phyloP scores from a whole-genome alignment of 2,329 filamentous ascomycete species.

The Mariannaea elegans region DNA sequence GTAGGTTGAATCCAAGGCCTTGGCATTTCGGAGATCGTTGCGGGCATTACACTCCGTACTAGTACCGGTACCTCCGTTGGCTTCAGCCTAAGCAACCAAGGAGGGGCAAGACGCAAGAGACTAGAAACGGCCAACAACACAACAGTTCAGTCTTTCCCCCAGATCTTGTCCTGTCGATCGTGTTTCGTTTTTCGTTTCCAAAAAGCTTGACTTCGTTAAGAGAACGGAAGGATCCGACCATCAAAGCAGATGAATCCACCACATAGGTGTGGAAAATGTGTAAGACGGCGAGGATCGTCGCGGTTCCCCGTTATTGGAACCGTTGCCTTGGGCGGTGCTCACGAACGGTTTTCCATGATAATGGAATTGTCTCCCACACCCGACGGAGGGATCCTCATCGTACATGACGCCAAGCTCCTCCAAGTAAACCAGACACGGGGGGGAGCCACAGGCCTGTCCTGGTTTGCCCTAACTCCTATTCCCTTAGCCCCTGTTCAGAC shows the following conservation, averaged over 20 bases:
- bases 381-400: constrained; percentile 12
- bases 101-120: neutral
- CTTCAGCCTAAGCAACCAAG: constrained; percentile 6
- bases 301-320: constrained; percentile 15
- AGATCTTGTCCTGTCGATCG: constrained; percentile 9
- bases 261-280: neutral
- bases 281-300: constrained; percentile 14
- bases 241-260: neutral
- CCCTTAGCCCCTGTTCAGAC: constrained; percentile 12
- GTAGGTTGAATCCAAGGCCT: neutral
- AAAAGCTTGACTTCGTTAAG: neutral
- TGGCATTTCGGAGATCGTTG: constrained; percentile 10
- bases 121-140: neutral
- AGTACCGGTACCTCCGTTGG: neutral
- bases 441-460: neutral
- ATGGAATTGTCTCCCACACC: constrained; percentile 9
- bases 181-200: neutral
- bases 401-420: constrained; percentile 17
- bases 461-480: neutral
- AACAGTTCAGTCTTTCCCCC: constrained; percentile 11
- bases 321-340: constrained; percentile 10
- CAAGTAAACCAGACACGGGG: neutral
- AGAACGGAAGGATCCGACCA: neutral
- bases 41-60: neutral
- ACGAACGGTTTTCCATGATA: constrained; percentile 3